Evolutionary conservation across 2,329 filamentous ascomycete species (phyloP).

Genomic region (Pezizomycotina sp.): DNA sequence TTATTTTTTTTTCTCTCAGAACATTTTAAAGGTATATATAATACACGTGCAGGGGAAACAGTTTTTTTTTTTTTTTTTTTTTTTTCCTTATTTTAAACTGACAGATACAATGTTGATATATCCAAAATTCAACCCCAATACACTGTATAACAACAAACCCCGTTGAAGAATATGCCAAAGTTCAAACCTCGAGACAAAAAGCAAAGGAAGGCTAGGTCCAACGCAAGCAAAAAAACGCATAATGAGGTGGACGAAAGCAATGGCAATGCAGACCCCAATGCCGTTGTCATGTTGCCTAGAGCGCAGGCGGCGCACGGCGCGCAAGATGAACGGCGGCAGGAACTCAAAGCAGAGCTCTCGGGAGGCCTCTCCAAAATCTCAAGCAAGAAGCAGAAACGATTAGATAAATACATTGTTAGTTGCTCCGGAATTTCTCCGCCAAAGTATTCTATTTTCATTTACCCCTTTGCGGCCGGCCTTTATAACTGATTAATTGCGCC

Average conservation of each 20-base stretch:
- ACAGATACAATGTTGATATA: constrained; percentile 4
- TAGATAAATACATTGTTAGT: constrained; percentile 51
- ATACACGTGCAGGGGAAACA: constrained; percentile 1
- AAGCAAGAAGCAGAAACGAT: constrained; percentile 48
- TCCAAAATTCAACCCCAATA: constrained; percentile 4
- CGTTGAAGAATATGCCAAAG: constrained; percentile 29
- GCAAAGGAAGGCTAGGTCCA: no score
- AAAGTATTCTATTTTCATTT: constrained; percentile 7
- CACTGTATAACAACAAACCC: constrained; percentile 26
- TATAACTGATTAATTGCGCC: constrained; percentile 10
- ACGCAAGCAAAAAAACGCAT: constrained; percentile 4
- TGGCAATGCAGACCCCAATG: constrained; percentile 13
- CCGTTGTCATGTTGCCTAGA: constrained; percentile 31
- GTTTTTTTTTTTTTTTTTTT: constrained; percentile 1
- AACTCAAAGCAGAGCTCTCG: constrained; percentile 38
- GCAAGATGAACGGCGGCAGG: constrained; percentile 29
- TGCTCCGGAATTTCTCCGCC: no score
- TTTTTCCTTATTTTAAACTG: constrained; percentile 9
- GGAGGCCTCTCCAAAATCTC: constrained; percentile 39
- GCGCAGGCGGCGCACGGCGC: constrained; percentile 39
- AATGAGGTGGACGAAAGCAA: not conserved
- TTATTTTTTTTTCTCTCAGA: constrained; percentile 1
- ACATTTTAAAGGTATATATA: constrained; percentile 6
- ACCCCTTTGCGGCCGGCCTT: not conserved
- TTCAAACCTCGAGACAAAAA: constrained; percentile 22